phyloP scores from a whole-genome alignment of 208 protist species.

The Polymyxa betae region DNA sequence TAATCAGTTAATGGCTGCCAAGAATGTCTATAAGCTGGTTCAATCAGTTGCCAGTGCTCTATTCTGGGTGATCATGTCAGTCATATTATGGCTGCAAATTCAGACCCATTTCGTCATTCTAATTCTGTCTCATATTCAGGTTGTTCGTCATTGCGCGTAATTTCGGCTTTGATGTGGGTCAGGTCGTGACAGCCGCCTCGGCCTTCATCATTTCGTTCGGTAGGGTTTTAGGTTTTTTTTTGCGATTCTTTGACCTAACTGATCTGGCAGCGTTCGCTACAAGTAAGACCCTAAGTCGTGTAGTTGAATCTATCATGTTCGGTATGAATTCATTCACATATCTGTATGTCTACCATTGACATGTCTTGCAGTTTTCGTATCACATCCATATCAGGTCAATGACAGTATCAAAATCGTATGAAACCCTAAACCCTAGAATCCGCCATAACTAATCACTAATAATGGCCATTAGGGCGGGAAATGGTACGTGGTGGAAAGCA shows the following conservation, averaged over 20 bases:
- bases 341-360: background rate
- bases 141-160: constrained; percentile 23
- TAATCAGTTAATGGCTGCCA: constrained; percentile 16
- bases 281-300: constrained; percentile 30
- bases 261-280: constrained; percentile 36
- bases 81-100: background rate
- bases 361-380: background rate
- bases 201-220: constrained; percentile 49
- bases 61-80: constrained; percentile 3
- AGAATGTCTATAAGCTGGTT: constrained; percentile 39
- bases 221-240: background rate
- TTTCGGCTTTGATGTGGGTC: constrained; percentile 32
- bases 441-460: background rate
- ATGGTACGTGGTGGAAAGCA: constrained; percentile 25
- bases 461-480: background rate
- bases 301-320: constrained; percentile 38
- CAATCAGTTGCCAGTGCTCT: background rate
- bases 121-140: constrained; percentile 14
- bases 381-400: constrained; percentile 43
- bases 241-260: background rate
- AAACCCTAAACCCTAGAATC: background rate
- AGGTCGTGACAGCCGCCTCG: constrained; percentile 46
- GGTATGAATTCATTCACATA: background rate
- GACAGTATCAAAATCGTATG: constrained; percentile 5
- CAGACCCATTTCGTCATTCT: background rate